Conservation (phyloP, 208 protist species). For the Trypanosoma rangeli region DNA sequence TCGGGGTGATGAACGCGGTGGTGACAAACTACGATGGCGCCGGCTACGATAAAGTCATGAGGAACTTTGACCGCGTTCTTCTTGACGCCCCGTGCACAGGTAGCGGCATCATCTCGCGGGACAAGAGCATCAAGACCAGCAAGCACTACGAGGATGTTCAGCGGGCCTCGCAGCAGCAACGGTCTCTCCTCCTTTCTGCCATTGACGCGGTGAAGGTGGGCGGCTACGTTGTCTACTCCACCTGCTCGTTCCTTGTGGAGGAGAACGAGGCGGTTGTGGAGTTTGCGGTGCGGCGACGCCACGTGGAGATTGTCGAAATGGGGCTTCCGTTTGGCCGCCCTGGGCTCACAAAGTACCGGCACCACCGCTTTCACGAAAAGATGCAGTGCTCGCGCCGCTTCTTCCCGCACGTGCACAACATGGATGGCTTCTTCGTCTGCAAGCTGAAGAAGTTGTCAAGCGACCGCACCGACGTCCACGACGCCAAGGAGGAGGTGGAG, state of each 20-base stretch:
- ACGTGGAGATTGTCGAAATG: conserved; percentile 94
- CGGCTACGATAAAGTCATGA: conserved; percentile 89
- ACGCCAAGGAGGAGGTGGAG: conserved; percentile 4
- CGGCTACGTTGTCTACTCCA: conserved; percentile 98
- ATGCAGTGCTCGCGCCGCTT: conserved; percentile 76
- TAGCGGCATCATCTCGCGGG: conserved; percentile 98
- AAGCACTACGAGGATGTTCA: conserved; percentile 94
- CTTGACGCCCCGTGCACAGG: conserved; percentile 99
- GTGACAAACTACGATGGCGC: conserved; percentile 96
- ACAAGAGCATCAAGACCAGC: conserved; percentile 95
- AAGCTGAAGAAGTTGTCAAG: conserved; percentile 96
- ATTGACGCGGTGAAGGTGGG: conserved; percentile 97
- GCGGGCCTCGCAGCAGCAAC: conserved; percentile 92
- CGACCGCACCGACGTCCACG: conserved; percentile 11
- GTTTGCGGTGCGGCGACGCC: conserved; percentile 94
- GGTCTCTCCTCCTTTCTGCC: conserved; percentile 96
- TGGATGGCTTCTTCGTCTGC: conserved; percentile 99
- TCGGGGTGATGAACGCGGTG: conserved; percentile 94
- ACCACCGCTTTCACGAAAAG: conserved; percentile 79
- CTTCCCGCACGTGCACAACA: conserved; percentile 99
- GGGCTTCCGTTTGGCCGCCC: conserved; percentile 94
- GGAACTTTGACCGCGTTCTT: conserved; percentile 90
- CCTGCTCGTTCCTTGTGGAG: conserved; percentile 96
- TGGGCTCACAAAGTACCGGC: conserved; percentile 89
- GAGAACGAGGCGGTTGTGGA: conserved; percentile 99